These are phyloP conservation scores for Hypericum perforatum DNA, from an alignment of 345 rosid genomes.

Conservation along the genomic window DNA sequence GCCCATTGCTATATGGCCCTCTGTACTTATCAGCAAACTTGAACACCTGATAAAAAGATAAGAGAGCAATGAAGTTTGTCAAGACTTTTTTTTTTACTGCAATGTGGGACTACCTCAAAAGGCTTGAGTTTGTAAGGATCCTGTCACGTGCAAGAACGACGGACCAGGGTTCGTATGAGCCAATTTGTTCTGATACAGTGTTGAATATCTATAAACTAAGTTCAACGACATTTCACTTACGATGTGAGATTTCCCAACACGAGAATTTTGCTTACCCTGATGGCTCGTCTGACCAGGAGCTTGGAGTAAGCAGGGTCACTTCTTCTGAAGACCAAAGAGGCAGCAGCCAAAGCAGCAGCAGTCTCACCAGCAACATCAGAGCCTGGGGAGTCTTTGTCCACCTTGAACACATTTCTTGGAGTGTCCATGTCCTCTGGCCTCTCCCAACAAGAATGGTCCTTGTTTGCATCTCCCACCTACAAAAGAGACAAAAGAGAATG, in stretches of 20 bases:
- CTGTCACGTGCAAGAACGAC: too few relatives aligned
- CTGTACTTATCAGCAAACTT: slow-evolving; percentile 6
- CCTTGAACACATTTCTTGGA: slow-evolving; percentile 1
- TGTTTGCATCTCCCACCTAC: background rate
- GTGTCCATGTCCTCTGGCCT: slow-evolving; percentile 6
- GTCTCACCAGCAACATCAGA: slow-evolving; percentile 3
- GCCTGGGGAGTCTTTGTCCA: slow-evolving; percentile 2
- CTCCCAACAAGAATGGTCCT: slow-evolving; percentile 6
- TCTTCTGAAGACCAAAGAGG: slow-evolving; percentile 3
- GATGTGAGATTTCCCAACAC: too few relatives aligned
- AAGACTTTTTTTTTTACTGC: too few relatives aligned
- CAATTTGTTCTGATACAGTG: too few relatives aligned
- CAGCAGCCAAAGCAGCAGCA: slow-evolving; percentile 2
- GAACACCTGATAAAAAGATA: background rate
- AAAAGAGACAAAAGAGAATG: too few relatives aligned
- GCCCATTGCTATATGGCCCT: slow-evolving; percentile 5
- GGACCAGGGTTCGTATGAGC: too few relatives aligned
- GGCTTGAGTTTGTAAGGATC: too few relatives aligned
- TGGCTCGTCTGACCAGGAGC: background rate
- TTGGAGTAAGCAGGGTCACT: slow-evolving; percentile 1
- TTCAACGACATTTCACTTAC: too few relatives aligned
- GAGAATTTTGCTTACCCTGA: background rate
- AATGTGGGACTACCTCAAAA: too few relatives aligned
- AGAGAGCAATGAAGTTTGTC: background rate
- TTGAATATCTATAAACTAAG: background rate